Base-by-base conservation (phyloP, 768 basidiomycete genomes). In the Leccinellum luteum region DNA sequence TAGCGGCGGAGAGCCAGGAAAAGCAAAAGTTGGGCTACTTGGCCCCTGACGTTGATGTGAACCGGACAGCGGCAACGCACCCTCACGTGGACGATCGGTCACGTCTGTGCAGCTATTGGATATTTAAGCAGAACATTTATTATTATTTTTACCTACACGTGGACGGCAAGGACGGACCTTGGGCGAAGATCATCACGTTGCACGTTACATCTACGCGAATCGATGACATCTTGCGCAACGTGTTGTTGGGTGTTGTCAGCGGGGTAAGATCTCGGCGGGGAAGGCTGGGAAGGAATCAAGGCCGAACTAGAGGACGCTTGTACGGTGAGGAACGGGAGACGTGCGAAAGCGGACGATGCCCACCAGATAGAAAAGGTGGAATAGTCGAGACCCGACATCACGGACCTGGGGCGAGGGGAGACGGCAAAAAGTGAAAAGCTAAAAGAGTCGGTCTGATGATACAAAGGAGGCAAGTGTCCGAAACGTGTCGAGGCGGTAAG, bases 101-200 rank as follows among this genome's bases (percentile, higher is more conserved):
- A 56, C 47, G 23, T 56, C 51, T 43, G 54, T 6, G 54, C 69
- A 67, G 59, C 32, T 61, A 68, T 65, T 65, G 51, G 51, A 56
- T 60, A 49, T 54, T 48, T 57, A 52, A 59, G 60, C 50, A 58
- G 60, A 17, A 48, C 32, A 50, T 55, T 43, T 28, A 19, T 41
- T 19, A 41, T 41, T 41, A 19, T 41, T 41, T 28, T 41, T 41
- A 15, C 32, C 48, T 49, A 66, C 68, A 70, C 66, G 68, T 66
- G 68, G 57, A 35, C 60, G 59, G 45, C 52, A 59, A 70, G 64
- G 61, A 70, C 69, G 63, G 60, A 70, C 69, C 69, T 67, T 67
- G 69, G 63, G 65, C 63, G 69, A 69, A 67, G 67, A 70, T 70
- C 69, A 65, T 70, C 69, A 67, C 69, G 67, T 69, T 71, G 61